These are phyloP conservation scores for Silene noctiflora DNA, from an alignment of 179 eudicot species.

Conservation along the genomic window DNA sequence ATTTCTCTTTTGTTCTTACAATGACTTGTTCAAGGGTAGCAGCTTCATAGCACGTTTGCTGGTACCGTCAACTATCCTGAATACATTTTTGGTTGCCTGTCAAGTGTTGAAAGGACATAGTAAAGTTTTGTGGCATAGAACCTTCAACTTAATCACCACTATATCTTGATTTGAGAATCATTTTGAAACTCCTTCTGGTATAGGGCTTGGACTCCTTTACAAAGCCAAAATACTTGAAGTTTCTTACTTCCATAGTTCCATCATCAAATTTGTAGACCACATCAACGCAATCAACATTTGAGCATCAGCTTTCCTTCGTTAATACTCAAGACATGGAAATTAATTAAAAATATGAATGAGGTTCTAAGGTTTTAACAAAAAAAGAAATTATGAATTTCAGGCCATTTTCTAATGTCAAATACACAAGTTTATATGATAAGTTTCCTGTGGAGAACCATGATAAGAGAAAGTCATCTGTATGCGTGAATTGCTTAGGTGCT, in stretches of 20 bases:
- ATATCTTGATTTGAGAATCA: background rate
- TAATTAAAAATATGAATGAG: constrained; percentile 5
- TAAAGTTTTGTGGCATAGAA: background rate
- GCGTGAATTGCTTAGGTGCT: background rate
- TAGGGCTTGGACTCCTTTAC: constrained; percentile 8
- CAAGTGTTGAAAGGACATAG: background rate
- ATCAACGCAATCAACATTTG: background rate
- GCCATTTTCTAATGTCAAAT: background rate
- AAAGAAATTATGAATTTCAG: background rate
- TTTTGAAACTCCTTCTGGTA: constrained; percentile 1
- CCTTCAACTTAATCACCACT: background rate
- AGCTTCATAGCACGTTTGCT: background rate
- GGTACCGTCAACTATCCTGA: background rate
- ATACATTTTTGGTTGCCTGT: constrained; percentile 1
- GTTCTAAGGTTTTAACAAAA: constrained; percentile 11
- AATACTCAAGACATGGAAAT: background rate
- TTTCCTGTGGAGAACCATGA: background rate
- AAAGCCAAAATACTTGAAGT: background rate
- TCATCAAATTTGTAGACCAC: background rate
- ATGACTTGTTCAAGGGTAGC: constrained; percentile 1
- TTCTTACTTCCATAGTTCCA: background rate
- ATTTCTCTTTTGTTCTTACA: background rate
- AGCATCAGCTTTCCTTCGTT: background rate
- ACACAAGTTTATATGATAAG: background rate
- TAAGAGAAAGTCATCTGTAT: constrained; percentile 6